phyloP scores from a whole-genome alignment of 2,329 filamentous ascomycete species.

The Sphaerostilbella broomeana region DNA sequence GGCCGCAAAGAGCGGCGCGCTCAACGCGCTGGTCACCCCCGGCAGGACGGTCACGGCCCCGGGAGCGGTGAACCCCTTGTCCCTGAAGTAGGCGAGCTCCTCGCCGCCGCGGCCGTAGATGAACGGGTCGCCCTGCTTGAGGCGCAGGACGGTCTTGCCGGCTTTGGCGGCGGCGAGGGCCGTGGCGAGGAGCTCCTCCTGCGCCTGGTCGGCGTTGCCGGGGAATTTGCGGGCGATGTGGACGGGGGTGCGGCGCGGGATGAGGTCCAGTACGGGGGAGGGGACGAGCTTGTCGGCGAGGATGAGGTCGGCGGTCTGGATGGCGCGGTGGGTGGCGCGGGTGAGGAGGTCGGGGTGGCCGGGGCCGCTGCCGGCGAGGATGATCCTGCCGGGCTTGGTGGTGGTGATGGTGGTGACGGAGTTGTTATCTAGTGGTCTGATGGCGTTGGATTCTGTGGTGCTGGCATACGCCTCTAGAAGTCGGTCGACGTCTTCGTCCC shows the following conservation, averaged over 20 bases:
- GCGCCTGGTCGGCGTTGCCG: conserved; percentile 88
- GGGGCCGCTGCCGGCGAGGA: conserved; percentile 86
- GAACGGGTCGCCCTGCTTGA: conserved; percentile 97
- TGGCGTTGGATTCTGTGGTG: conserved; percentile 11
- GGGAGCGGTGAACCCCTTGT: conserved; percentile 19
- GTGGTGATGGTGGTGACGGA: conserved; percentile 13
- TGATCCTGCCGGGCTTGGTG: conserved; percentile 58
- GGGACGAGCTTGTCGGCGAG: conserved; percentile 84
- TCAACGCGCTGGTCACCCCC: conserved; percentile 82
- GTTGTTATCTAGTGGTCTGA: conserved; percentile 14
- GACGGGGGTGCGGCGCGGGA: conserved; percentile 82
- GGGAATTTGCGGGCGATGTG: conserved; percentile 96
- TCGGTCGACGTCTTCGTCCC: conserved; percentile 68
- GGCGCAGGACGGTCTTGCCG: conserved; percentile 74
- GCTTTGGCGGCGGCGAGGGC: conserved; percentile 59
- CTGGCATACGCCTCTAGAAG: conserved; percentile 67
- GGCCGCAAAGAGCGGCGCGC: conserved; percentile 78
- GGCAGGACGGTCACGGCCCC: conserved; percentile 73
- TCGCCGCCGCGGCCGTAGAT: conserved; percentile 93
- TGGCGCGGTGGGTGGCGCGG: conserved; percentile 69
- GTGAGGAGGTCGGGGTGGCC: conserved; percentile 91
- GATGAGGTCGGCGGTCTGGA: conserved; percentile 68
- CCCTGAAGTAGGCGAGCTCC: conserved; percentile 77
- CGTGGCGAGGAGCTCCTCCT: conserved; percentile 77
- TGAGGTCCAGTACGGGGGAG: conserved; percentile 75